Conservation (phyloP, 2,329 filamentous ascomycete species). For the Lachnellula occidentalis region DNA sequence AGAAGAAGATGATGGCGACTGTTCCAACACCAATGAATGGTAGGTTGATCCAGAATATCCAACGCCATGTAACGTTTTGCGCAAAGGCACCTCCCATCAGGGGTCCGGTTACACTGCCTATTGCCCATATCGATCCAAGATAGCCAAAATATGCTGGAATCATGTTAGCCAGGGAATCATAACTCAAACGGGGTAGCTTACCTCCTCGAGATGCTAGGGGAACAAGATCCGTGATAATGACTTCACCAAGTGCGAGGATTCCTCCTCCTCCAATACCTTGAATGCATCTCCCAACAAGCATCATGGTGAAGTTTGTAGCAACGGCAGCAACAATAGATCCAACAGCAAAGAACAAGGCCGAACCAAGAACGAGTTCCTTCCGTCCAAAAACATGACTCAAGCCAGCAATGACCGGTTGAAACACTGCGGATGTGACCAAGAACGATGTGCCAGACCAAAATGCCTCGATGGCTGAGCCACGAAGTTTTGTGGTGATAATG, state of each 20-base stretch:
- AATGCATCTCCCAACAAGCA: constrained; percentile 36
- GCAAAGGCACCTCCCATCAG: constrained; percentile 49
- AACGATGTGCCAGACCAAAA: constrained; percentile 71
- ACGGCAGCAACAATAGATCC: constrained; percentile 36
- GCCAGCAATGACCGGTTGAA: constrained; percentile 43
- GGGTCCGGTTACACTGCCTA: constrained; percentile 50
- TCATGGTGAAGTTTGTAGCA: constrained; percentile 33
- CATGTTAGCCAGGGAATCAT: constrained; percentile 6
- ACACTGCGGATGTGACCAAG: constrained; percentile 58
- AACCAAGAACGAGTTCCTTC: constrained; percentile 27
- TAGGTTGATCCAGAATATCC: constrained; percentile 52
- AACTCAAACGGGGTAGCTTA: constrained; percentile 10
- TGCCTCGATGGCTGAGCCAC: constrained; percentile 52
- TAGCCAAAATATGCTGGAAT: constrained; percentile 30
- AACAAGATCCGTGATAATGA: constrained; percentile 43
- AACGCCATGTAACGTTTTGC: constrained; percentile 49
- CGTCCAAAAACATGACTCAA: constrained; percentile 39
- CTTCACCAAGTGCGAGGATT: constrained; percentile 41
- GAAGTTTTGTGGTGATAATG: constrained; percentile 45
- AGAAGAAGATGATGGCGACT: constrained; percentile 24
- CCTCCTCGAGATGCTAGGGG: constrained; percentile 37
- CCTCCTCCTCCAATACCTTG: constrained; percentile 49
- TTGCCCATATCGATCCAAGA: constrained; percentile 42
- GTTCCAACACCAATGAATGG: constrained; percentile 24
- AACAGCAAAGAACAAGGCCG: constrained; percentile 33